Base-by-base conservation (phyloP, 345 rosid genomes). In the Aurinia saxatilis region DNA sequence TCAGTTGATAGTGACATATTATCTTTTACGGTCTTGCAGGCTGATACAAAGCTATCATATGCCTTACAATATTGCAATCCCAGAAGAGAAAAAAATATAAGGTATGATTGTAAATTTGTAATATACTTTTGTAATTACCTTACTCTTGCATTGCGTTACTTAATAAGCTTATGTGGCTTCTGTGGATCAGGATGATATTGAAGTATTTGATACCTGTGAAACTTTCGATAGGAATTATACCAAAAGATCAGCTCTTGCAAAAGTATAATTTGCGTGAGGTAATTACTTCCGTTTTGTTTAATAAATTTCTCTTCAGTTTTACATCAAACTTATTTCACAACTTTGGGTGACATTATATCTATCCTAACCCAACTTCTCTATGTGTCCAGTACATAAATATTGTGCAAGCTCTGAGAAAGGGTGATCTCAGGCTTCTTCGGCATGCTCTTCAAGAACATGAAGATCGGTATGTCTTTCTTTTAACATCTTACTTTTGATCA, bases 181-280 rank as follows among this genome's bases (percentile, higher is more conserved):
- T 55, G 1, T 57, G 42, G 30, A 45, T 50, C 77, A 93, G 97
- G 90, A 93, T 90, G 99, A 87, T 93, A 72, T 73, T 93, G 39
- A 93, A 90, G 71, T 93, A 90, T 70, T 75, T 93, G 72, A 83
- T 93, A 77, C 97, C 97, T 2, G 99, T 93, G 60, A 93, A 87
- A 82, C 90, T 93, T 67, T 93, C 95, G 5, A 48, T 90, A 48
- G 97, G 99, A 72, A 78, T 84, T 54, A 70, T 93, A 70, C 99
- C 96, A 5, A 71, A 56, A 25, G 75, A 82, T 48, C 66, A 76
- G 78, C 85, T 90, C 58, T 78, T 93, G 42, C 76, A 75, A 78
- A 84, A 78, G 51, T 79, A 83, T 76, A 82, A 80, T 73, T 74
- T 93, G 39, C 79, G 72, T 33, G 97, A 93, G 99, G 97, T 90